Percentiles rank a stretch among this genome's conserved stretches.
These are phyloP conservation scores for Bretziella fagacearum DNA, from an alignment of 2,329 filamentous ascomycete genomes.

Conservation along the genomic window DNA sequence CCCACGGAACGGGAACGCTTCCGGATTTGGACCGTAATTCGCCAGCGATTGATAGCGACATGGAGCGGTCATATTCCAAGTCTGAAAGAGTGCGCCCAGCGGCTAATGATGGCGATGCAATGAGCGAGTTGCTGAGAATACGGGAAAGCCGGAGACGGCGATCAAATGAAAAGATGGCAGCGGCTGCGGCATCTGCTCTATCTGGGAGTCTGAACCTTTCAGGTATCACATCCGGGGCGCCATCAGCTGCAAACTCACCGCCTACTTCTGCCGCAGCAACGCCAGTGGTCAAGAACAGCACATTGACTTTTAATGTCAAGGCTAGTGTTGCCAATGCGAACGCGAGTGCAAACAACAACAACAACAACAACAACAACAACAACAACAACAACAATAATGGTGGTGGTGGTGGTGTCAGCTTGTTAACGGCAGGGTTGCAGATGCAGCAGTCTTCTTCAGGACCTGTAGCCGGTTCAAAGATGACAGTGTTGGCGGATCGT, in stretches of 20 bases:
- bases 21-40: constrained; percentile 12
- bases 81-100: neutral
- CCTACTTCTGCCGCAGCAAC: neutral
- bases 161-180: constrained; percentile 15
- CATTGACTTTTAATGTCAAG: constrained; percentile 7
- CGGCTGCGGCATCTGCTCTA: neutral
- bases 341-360: neutral
- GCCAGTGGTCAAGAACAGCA: neutral
- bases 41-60: constrained; percentile 35
- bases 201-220: neutral
- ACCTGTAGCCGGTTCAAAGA: neutral
- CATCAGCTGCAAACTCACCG: constrained; percentile 1
- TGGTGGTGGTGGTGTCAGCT: neutral
- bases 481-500: neutral
- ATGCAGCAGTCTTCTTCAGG: neutral
- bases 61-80: constrained; percentile 23
- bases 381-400: constrained; percentile 15
- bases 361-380: too few relatives aligned
- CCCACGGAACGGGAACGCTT: constrained; percentile 19
- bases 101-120: constrained; percentile 35
- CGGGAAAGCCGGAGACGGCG: constrained; percentile 34
- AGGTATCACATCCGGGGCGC: neutral
- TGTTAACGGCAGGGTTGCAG: constrained; percentile 3
- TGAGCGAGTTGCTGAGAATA: constrained; percentile 42
- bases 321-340: constrained; percentile 3